These are phyloP conservation scores for Phialocephala subalpina DNA, from an alignment of 2,329 filamentous ascomycete genomes.

Conservation along the genomic window DNA sequence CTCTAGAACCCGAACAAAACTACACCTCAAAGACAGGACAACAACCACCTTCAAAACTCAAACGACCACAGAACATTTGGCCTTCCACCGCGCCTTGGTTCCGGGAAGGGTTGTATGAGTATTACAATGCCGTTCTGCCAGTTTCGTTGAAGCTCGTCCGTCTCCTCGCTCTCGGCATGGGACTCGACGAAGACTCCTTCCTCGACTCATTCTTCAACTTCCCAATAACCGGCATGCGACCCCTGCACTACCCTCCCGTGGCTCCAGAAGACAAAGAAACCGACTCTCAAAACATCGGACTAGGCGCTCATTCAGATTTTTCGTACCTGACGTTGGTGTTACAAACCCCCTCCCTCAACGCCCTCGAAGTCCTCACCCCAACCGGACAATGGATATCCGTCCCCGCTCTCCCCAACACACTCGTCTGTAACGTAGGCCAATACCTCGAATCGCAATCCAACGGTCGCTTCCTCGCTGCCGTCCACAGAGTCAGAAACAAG, in stretches of 20 bases:
- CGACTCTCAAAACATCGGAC: constrained; percentile 17
- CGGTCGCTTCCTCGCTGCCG: constrained; percentile 19
- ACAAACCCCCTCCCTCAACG: constrained; percentile 19
- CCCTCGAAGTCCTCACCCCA: constrained; percentile 22
- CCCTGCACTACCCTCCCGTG: constrained; percentile 19
- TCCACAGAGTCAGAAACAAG: constrained; percentile 19
- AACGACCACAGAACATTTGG: constrained; percentile 22
- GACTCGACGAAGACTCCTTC: constrained; percentile 15
- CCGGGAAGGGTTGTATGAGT: constrained; percentile 16
- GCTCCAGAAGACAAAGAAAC: constrained; percentile 14
- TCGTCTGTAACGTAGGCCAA: constrained; percentile 23
- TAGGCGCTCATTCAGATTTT: constrained; percentile 22
- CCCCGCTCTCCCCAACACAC: constrained; percentile 19
- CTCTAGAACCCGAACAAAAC: constrained; percentile 18
- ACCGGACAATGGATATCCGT: constrained; percentile 22
- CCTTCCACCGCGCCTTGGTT: constrained; percentile 22
- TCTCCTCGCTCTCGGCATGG: constrained; percentile 16
- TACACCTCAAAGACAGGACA: constrained; percentile 18
- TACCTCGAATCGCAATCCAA: constrained; percentile 23
- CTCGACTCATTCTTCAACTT: constrained; percentile 18
- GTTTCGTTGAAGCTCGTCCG: constrained; percentile 16
- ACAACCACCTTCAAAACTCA: constrained; percentile 11
- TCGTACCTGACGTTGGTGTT: constrained; percentile 22
- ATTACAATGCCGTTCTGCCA: constrained; percentile 20
- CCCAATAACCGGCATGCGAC: constrained; percentile 22